These are phyloP conservation scores for Alternaria ventricosa DNA, from an alignment of 2,329 filamentous ascomycete genomes.

Conservation along the genomic window DNA sequence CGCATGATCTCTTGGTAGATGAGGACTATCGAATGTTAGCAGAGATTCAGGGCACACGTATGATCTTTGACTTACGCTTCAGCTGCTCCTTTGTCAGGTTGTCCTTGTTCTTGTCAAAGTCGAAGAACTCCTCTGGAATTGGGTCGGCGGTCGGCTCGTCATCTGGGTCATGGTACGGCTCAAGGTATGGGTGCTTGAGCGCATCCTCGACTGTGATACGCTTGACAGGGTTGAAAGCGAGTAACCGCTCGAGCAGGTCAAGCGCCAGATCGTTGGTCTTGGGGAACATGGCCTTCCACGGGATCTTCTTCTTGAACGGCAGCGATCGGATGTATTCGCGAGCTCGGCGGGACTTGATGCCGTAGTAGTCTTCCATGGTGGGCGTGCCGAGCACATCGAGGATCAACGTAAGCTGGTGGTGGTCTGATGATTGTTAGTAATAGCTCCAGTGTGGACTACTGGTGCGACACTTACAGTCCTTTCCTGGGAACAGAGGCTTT, in stretches of 20 bases:
- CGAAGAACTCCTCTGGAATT: slow-evolving; percentile 98
- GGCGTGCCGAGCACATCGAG: slow-evolving; percentile 96
- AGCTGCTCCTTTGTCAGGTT: slow-evolving; percentile 97
- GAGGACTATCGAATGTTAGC: slow-evolving; percentile 61
- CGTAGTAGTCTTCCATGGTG: slow-evolving; percentile 99
- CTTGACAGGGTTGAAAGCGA: slow-evolving; percentile 98
- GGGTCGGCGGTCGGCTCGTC: slow-evolving; percentile 96
- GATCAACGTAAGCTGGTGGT: slow-evolving; percentile 97
- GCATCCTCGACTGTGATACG: slow-evolving; percentile 98
- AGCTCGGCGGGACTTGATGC: slow-evolving; percentile 97
- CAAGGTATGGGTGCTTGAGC: slow-evolving; percentile 94
- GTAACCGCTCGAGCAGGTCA: slow-evolving; percentile 90
- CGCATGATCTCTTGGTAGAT: slow-evolving; percentile 98
- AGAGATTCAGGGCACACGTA: not conserved
- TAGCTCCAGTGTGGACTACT: slow-evolving; percentile 3
- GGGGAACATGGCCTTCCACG: slow-evolving; percentile 94
- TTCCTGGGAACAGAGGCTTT: slow-evolving; percentile 96
- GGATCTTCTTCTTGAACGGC: slow-evolving; percentile 99
- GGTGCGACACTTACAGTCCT: slow-evolving; percentile 76
- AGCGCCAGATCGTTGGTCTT: slow-evolving; percentile 98
- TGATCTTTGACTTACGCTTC: slow-evolving; percentile 68
- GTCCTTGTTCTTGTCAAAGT: slow-evolving; percentile 99
- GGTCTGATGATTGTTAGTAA: slow-evolving; percentile 64
- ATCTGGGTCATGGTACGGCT: slow-evolving; percentile 98
- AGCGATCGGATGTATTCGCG: slow-evolving; percentile 97